phyloP scores from a whole-genome alignment of 2,329 filamentous ascomycete species.

The Sporothrix protearum region DNA sequence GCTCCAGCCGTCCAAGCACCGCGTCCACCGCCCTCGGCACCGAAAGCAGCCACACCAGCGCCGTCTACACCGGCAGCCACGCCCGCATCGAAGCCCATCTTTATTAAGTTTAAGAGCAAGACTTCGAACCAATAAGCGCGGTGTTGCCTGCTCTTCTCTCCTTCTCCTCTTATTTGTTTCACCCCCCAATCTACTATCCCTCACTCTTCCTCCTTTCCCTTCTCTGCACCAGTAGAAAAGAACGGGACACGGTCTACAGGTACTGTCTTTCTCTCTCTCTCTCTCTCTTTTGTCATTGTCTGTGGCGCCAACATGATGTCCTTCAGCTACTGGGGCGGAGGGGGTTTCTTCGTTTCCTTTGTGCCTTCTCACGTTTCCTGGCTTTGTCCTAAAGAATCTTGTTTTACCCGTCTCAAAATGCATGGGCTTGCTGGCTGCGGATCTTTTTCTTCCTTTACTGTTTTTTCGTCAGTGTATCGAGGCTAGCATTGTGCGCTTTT shows the following conservation, averaged over 20 bases:
- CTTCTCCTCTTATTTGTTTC: too few species aligned
- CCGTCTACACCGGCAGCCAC: not conserved
- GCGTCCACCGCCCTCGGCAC: not conserved
- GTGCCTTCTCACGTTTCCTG: not conserved
- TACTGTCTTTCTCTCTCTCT: not conserved
- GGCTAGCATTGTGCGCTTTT: not conserved
- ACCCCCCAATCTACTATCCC: too few species aligned
- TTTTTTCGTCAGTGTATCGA: not conserved
- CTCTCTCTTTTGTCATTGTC: not conserved
- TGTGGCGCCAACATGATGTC: not conserved
- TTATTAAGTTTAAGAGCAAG: constrained; percentile 30
- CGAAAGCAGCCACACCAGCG: not conserved
- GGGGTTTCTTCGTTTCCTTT: not conserved
- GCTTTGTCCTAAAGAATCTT: not conserved
- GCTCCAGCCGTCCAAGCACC: not conserved
- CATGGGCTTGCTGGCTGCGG: not conserved
- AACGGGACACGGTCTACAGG: not conserved
- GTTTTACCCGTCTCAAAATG: not conserved
- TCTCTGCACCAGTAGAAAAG: constrained; percentile 10
- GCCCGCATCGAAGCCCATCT: constrained; percentile 22
- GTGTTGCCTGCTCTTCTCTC: not conserved
- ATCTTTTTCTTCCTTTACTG: not conserved
- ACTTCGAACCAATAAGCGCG: constrained; percentile 9
- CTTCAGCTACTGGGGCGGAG: not conserved
- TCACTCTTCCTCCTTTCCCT: not conserved